Percentiles rank a stretch among this genome's conserved stretches.
These are phyloP conservation scores for Fraxinus floribunda DNA, from an alignment of 305 asterid genomes.

Conservation along the genomic window DNA sequence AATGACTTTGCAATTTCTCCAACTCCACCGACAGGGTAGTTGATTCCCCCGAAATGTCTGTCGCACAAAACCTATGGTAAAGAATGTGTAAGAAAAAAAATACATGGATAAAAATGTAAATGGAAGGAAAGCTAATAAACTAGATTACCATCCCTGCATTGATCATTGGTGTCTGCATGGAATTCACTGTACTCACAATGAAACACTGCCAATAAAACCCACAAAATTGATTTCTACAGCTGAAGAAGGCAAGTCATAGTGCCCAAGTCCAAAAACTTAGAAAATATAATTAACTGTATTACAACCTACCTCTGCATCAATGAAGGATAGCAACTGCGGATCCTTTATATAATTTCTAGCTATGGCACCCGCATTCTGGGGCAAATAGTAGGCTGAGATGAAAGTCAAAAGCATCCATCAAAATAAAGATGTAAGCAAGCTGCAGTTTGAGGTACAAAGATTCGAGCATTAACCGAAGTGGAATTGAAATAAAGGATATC, in stretches of 20 bases:
- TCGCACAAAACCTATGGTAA: constrained; percentile 81
- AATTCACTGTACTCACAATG: constrained; percentile 94
- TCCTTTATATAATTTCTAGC: constrained; percentile 87
- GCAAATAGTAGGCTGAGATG: constrained; percentile 85
- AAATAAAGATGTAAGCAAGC: not conserved
- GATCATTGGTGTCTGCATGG: constrained; percentile 88
- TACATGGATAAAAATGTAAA: not conserved
- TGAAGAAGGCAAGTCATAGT: constrained; percentile 3
- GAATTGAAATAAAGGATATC: not conserved
- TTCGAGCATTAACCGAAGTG: constrained; percentile 1
- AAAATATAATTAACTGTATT: constrained; percentile 20
- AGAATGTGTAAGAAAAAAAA: constrained; percentile 22
- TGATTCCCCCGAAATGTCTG: constrained; percentile 97
- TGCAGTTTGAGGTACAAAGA: not conserved
- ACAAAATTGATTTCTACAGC: not conserved
- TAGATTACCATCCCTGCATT: constrained; percentile 93
- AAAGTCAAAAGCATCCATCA: constrained; percentile 30
- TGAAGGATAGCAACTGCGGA: constrained; percentile 76
- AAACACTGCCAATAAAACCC: constrained; percentile 63
- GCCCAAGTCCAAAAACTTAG: constrained; percentile 2
- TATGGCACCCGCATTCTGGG: constrained; percentile 90
- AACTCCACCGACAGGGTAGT: constrained; percentile 97
- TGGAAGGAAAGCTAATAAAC: constrained; percentile 16
- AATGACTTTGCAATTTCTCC: constrained; percentile 92
- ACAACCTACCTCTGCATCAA: constrained; percentile 85